Percentiles rank a stretch among this genome's conserved stretches.
phyloP scores from a whole-genome alignment of 2,329 filamentous ascomycete species.

The Xylariaceae sp. region DNA sequence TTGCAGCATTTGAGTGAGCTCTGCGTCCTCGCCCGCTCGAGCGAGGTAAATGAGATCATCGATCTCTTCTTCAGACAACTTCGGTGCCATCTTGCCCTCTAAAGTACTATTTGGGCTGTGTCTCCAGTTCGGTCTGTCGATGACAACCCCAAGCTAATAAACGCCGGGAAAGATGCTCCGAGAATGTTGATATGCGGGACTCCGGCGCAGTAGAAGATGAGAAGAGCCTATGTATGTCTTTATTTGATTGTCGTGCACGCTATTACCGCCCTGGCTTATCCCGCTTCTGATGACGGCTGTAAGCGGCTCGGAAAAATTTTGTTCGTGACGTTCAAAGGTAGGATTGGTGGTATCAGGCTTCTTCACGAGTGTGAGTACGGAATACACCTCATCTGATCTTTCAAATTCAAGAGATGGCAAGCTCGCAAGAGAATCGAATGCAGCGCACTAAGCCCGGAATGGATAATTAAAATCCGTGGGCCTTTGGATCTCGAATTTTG shows the following conservation, averaged over 20 bases:
- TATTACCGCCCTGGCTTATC: slow-evolving; percentile 3
- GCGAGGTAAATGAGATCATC: slow-evolving; percentile 89
- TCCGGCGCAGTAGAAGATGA: background rate
- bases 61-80: slow-evolving; percentile 70
- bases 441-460: background rate
- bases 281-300: slow-evolving; percentile 2
- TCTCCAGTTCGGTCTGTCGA: background rate
- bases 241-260: slow-evolving; percentile 1
- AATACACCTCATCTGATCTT: background rate
- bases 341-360: background rate
- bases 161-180: background rate
- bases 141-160: background rate
- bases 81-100: slow-evolving; percentile 39
- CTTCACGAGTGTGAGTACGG: background rate
- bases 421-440: background rate
- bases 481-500: background rate
- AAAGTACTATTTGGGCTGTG: background rate
- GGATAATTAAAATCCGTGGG: background rate
- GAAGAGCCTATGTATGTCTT: background rate
- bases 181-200: background rate
- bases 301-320: slow-evolving; percentile 15
- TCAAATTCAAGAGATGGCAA: background rate
- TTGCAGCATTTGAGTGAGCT: slow-evolving; percentile 57
- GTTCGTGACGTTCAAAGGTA: slow-evolving; percentile 4
- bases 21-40: slow-evolving; percentile 67